phyloP scores from a whole-genome alignment of 495 filamentous ascomycete genomes.

The Neurospora hispaniola region DNA sequence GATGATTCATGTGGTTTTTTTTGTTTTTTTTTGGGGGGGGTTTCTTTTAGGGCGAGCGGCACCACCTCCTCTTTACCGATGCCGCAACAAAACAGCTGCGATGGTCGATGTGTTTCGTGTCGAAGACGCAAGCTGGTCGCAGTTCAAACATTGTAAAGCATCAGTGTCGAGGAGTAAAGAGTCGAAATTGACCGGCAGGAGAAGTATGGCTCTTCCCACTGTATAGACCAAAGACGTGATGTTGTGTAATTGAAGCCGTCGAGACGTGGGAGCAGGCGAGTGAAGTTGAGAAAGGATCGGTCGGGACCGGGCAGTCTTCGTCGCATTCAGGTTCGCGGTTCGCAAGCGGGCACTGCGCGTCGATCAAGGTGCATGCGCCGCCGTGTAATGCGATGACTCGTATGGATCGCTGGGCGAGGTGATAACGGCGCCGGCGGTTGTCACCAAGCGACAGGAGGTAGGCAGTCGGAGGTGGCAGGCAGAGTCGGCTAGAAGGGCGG shows the following conservation, averaged over 20 bases:
- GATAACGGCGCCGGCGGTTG: not conserved
- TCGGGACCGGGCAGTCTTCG: not conserved
- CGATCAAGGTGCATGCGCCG: not conserved
- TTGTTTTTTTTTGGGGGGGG: not conserved
- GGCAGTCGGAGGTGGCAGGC: not conserved
- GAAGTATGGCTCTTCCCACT: not conserved
- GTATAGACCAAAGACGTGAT: not conserved
- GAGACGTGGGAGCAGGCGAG: not conserved
- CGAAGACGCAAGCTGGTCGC: slow-evolving; percentile 24
- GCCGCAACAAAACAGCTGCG: slow-evolving; percentile 20
- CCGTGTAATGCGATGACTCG: not conserved
- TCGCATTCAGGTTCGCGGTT: not conserved
- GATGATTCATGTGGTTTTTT: not conserved
- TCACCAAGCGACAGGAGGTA: not conserved
- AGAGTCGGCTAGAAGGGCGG: not conserved
- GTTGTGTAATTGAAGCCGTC: not conserved
- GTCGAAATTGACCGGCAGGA: not conserved
- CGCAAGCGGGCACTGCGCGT: not conserved
- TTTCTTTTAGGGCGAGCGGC: not conserved
- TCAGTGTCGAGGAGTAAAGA: slow-evolving; percentile 9
- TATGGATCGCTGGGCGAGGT: not conserved
- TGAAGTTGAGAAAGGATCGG: not conserved
- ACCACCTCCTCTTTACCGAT: slow-evolving; percentile 18
- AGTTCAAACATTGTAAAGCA: slow-evolving; percentile 40
- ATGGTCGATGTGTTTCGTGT: slow-evolving; percentile 16